A percentile compares a stretch with the other conserved stretches of the same genome.
Conservation (phyloP, 2,329 filamentous ascomycete genomes). For the Dothiorella sarmentorum region DNA sequence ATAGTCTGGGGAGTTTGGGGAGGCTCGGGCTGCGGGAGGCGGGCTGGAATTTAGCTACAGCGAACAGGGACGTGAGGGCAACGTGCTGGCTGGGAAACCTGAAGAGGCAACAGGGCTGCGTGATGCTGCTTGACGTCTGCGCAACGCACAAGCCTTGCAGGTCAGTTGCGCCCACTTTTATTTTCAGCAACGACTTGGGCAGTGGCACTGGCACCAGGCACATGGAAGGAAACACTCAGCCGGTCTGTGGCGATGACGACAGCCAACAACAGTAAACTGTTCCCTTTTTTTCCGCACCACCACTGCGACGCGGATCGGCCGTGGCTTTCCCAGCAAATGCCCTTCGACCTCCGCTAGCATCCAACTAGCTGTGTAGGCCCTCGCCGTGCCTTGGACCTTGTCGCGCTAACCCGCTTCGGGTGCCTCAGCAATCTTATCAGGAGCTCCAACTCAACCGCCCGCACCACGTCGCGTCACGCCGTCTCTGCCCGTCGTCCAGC, state of each 20-base stretch:
- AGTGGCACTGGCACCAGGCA: too few species aligned
- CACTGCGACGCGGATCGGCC: neutral
- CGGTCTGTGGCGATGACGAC: too few species aligned
- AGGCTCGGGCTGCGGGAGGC: neutral
- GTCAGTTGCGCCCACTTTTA: slow-evolving; percentile 10
- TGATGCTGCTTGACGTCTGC: slow-evolving; percentile 14
- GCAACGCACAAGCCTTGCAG: slow-evolving; percentile 7
- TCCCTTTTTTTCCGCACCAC: too few species aligned
- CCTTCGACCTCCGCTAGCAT: neutral
- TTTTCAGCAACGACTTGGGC: slow-evolving; percentile 5
- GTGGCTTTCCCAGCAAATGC: neutral
- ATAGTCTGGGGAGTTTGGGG: slow-evolving; percentile 7
- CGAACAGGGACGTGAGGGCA: neutral
- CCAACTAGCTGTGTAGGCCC: too few species aligned
- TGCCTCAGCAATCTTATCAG: slow-evolving; percentile 2
- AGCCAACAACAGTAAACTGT: too few species aligned
- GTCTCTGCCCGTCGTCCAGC: neutral
- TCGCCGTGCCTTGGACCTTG: slow-evolving; percentile 12
- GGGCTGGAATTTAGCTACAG: neutral
- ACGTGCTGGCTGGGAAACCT: slow-evolving; percentile 3
- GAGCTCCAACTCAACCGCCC: too few species aligned
- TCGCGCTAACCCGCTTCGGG: neutral
- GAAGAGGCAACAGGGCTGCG: slow-evolving; percentile 20
- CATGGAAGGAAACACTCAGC: too few species aligned
- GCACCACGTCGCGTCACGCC: neutral